phyloP scores from a whole-genome alignment of 352 stramenopile genomes.

The Pythium coloratum region DNA sequence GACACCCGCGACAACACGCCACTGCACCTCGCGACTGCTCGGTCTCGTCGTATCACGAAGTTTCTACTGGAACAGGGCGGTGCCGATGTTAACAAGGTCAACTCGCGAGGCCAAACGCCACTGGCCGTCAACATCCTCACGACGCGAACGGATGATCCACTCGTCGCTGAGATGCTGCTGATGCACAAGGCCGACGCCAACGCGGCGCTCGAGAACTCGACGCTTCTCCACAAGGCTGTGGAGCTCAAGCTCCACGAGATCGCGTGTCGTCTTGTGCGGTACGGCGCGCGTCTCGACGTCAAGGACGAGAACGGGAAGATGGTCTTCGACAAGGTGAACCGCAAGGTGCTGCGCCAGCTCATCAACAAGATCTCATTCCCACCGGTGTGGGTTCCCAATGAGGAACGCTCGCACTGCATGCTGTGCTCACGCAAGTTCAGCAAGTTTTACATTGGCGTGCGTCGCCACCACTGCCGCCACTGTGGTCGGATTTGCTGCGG shows the following conservation, averaged over 20 bases:
- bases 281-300: slow-evolving; percentile 71
- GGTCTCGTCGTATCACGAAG: slow-evolving; percentile 83
- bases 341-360: slow-evolving; percentile 69
- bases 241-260: slow-evolving; percentile 75
- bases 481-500: slow-evolving; percentile 80
- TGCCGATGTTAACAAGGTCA: slow-evolving; percentile 57
- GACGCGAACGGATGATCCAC: slow-evolving; percentile 67
- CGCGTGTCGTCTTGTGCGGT: slow-evolving; percentile 69
- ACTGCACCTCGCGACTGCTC: slow-evolving; percentile 74
- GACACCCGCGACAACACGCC: slow-evolving; percentile 79
- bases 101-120: slow-evolving; percentile 71
- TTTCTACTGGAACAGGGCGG: slow-evolving; percentile 68
- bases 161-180: slow-evolving; percentile 80
- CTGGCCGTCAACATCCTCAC: slow-evolving; percentile 82
- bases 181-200: slow-evolving; percentile 78
- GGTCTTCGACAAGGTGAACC: slow-evolving; percentile 85
- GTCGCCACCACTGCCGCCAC: slow-evolving; percentile 85
- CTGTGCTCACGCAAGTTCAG: slow-evolving; percentile 74
- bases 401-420: slow-evolving; percentile 77
- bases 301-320: slow-evolving; percentile 78
- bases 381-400: slow-evolving; percentile 80
- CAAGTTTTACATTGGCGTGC: slow-evolving; percentile 56
- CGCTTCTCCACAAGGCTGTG: slow-evolving; percentile 72
- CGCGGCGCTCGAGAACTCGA: slow-evolving; percentile 57
- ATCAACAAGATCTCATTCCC: slow-evolving; percentile 75